Evolutionary conservation across 371 early-diverging fungal species (phyloP), one percentile per base, ranked within the genome.

Genomic region (Basidiobolus heterosporus): DNA sequence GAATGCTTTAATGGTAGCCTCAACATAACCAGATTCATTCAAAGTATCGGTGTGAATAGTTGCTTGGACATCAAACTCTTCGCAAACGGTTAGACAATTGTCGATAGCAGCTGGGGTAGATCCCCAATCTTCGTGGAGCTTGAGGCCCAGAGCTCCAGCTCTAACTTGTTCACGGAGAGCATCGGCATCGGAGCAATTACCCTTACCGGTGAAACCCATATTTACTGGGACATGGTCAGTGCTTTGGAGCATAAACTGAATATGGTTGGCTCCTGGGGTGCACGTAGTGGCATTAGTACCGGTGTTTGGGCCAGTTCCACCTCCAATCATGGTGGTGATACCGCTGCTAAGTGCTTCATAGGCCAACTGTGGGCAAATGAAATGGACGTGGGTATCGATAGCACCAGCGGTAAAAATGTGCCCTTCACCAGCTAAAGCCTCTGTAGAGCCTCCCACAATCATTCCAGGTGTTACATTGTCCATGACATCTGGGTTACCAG

Each of bases 401-500:
- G 78, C 90, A 17, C 92, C 95, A 6, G 95, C 95, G 0, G 89
- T 89, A 45, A 91, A 75, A 22, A 94, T 89, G 50, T 72, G 67
- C 24, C 89, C 86, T 59, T 94, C 92, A 15, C 82, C 91, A 6
- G 88, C 82, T 51, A 91, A 65, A 7, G 82, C 88, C 57, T 94
- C 95, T 2, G 95, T 94, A 7, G 78, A 62, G 2, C 75, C 79
- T 42, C 92, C 92, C 15, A 87, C 78, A 20, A 78, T 54, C 90
- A 93, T 87, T 13, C 86, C 86, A 7, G 80, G 78, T 6, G 83
- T 79, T 3, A 94, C 88, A 17, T 77, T 84, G 19, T 80, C 86
- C 91, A 90, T 91, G n/a, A 86, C 79, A 57, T 88, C 86, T 1
- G 91, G 95, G 61, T 91, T 94, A n/a, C 95, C 95, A 11, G 91